These are phyloP conservation scores for Primulina huaijiensis DNA, from an alignment of 257 asterid genomes.

Conservation along the genomic window DNA sequence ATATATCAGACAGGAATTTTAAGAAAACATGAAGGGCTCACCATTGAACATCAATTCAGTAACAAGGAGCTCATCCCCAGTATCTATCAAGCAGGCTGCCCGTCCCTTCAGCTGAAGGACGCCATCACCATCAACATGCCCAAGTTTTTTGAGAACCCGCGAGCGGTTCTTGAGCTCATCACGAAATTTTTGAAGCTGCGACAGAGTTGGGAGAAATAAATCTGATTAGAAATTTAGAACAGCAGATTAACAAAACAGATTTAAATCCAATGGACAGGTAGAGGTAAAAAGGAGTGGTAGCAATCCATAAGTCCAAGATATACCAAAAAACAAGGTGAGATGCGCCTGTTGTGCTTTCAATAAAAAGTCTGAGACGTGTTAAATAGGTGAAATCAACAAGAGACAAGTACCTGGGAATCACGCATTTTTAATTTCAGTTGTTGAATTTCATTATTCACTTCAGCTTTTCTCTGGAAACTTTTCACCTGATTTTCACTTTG, in stretches of 20 bases:
- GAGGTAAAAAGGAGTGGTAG: neutral
- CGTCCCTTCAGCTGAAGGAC: slow-evolving; percentile 93
- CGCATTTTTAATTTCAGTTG: slow-evolving; percentile 90
- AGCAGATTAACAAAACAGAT: neutral
- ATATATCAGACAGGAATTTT: slow-evolving; percentile 5
- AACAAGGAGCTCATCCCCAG: slow-evolving; percentile 98
- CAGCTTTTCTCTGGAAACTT: slow-evolving; percentile 90
- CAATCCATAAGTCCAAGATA: slow-evolving; percentile 11
- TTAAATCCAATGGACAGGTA: slow-evolving; percentile 7
- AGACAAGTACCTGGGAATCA: slow-evolving; percentile 76
- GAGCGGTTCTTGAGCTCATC: slow-evolving; percentile 96
- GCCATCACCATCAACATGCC: slow-evolving; percentile 87
- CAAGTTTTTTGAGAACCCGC: slow-evolving; percentile 83
- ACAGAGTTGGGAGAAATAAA: slow-evolving; percentile 15
- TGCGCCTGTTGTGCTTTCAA: neutral
- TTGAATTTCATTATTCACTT: slow-evolving; percentile 94
- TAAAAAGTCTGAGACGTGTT: slow-evolving; percentile 10
- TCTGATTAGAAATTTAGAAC: slow-evolving; percentile 23
- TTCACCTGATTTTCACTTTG: slow-evolving; percentile 78
- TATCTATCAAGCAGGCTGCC: slow-evolving; percentile 97
- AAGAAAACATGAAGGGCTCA: slow-evolving; percentile 27
- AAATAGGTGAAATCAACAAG: slow-evolving; percentile 11
- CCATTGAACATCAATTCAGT: slow-evolving; percentile 97
- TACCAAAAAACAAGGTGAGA: slow-evolving; percentile 6
- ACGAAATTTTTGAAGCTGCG: slow-evolving; percentile 94